phyloP scores from a whole-genome alignment of 2,329 filamentous ascomycete species.

The Botrytis hyacinthi region DNA sequence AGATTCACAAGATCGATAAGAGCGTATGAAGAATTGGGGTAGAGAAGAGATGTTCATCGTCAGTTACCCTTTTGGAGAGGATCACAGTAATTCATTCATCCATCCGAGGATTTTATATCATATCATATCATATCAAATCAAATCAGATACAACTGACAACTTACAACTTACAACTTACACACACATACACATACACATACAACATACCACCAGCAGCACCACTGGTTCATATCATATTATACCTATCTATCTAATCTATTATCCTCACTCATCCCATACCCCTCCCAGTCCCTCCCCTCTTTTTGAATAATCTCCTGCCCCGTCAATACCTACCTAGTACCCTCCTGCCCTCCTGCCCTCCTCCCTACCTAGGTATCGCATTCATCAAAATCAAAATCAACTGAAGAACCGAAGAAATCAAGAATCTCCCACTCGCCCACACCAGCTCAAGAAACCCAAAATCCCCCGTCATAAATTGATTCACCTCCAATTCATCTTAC shows the following conservation, averaged over 20 bases:
- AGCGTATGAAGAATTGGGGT: neutral
- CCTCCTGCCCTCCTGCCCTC: neutral
- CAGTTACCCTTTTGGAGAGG: conserved; percentile 3
- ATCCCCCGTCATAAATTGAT: neutral
- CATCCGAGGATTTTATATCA: neutral
- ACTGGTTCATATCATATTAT: neutral
- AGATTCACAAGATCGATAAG: neutral
- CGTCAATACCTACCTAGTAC: neutral
- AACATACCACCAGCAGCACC: neutral
- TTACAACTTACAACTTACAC: too few species aligned
- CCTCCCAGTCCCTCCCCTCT: neutral
- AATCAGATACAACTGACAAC: too few species aligned
- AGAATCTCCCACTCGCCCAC: neutral
- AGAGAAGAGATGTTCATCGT: neutral
- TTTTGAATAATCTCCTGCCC: neutral
- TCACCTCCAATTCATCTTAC: neutral
- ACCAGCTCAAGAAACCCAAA: neutral
- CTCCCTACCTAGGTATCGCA: neutral
- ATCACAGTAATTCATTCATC: neutral
- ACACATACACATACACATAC: neutral
- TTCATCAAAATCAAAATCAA: neutral
- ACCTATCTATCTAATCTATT: neutral
- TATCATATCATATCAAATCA: neutral
- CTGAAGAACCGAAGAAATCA: too few species aligned
- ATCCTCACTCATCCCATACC: neutral